These are phyloP conservation scores for Pyrus betulifolia DNA, from an alignment of 306 rosid genomes.

Conservation along the genomic window DNA sequence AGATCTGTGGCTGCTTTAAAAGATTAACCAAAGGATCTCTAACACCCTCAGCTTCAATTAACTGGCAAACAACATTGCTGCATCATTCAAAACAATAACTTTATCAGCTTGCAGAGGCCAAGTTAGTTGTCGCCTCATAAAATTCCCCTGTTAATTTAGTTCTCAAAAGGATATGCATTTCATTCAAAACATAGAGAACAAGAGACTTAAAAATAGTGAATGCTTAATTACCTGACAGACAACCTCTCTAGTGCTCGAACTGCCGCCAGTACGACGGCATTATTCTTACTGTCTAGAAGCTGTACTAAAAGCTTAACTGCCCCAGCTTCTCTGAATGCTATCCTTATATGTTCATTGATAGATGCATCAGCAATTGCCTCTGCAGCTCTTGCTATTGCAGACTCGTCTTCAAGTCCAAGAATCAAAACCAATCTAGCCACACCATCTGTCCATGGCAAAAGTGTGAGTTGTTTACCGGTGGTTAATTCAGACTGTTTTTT, in stretches of 20 bases:
- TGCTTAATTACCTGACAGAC: constrained; percentile 54
- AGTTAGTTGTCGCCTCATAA: not conserved
- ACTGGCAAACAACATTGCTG: constrained; percentile 65
- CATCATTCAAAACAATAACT: constrained; percentile 22
- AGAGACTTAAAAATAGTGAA: not conserved
- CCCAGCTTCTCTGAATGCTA: constrained; percentile 90
- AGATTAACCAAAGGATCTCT: constrained; percentile 47
- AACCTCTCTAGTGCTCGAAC: constrained; percentile 64
- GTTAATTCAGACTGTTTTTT: constrained; percentile 33
- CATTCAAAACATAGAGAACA: not conserved
- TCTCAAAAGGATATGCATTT: not conserved
- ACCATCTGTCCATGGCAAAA: constrained; percentile 78
- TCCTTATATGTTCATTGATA: constrained; percentile 67
- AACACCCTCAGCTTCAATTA: constrained; percentile 64
- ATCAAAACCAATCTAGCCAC: constrained; percentile 79
- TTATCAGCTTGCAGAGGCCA: not conserved
- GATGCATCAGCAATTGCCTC: constrained; percentile 70
- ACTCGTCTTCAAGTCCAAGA: constrained; percentile 64
- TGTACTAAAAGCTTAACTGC: constrained; percentile 58
- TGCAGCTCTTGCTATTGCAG: constrained; percentile 53
- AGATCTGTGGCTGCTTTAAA: constrained; percentile 38
- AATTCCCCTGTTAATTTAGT: not conserved
- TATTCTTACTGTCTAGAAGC: constrained; percentile 39
- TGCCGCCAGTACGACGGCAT: constrained; percentile 43
- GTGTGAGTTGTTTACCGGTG: constrained; percentile 34